phyloP scores from a whole-genome alignment of 2,329 filamentous ascomycete species.

The Fusarium clavum region DNA sequence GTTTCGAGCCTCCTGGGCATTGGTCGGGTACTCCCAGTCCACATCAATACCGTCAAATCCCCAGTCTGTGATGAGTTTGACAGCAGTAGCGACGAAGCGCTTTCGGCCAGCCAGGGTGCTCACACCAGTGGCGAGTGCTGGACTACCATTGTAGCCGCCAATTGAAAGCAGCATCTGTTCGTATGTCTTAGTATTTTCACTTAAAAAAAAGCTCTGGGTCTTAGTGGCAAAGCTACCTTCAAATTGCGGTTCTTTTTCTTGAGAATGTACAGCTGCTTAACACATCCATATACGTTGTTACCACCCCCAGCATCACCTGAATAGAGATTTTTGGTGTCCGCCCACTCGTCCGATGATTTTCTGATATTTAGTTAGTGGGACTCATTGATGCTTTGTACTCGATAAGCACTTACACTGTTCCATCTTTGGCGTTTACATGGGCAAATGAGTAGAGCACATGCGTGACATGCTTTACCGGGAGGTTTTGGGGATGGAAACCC shows the following conservation, averaged over 20 bases:
- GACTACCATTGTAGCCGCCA: constrained; percentile 82
- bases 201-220: not conserved
- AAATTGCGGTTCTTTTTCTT: constrained; percentile 82
- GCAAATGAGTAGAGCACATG: constrained; percentile 75
- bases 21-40: constrained; percentile 67
- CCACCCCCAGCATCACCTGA: constrained; percentile 70
- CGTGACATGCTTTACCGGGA: constrained; percentile 76
- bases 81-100: constrained; percentile 75
- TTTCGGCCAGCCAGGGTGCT: constrained; percentile 70
- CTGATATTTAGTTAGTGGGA: constrained; percentile 2
- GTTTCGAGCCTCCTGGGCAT: constrained; percentile 51
- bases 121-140: constrained; percentile 61
- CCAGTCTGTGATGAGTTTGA: constrained; percentile 76
- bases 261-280: constrained; percentile 80
- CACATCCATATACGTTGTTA: constrained; percentile 78
- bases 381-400: too few relatives aligned
- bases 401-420: constrained; percentile 57
- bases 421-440: constrained; percentile 56
- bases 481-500: constrained; percentile 75
- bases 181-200: constrained; percentile 21
- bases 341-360: constrained; percentile 51
- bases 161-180: constrained; percentile 51
- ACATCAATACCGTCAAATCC: constrained; percentile 68
- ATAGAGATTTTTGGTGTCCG: constrained; percentile 74
- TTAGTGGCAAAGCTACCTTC: constrained; percentile 62